phyloP scores from a whole-genome alignment of 257 asterid species.

The Nicotiana attenuata region DNA sequence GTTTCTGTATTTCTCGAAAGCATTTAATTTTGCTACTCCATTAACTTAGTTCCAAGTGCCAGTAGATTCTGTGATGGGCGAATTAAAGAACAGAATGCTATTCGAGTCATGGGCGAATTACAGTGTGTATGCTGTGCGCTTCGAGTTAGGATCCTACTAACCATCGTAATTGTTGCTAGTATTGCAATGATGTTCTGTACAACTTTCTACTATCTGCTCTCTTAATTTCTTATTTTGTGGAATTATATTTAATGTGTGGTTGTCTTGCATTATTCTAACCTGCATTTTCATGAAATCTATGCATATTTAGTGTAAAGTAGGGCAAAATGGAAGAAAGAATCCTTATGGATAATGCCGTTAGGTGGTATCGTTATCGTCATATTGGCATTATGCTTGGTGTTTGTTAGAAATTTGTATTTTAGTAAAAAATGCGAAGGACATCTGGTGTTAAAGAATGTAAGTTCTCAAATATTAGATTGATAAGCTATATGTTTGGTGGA shows the following conservation, averaged over 20 bases:
- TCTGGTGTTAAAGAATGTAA: too few relatives aligned
- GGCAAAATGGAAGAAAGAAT: neutral
- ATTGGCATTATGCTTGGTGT: neutral
- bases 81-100: neutral
- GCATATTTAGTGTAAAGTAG: neutral
- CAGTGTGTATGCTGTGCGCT: neutral
- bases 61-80: neutral
- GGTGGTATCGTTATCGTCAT: too few relatives aligned
- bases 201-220: too few relatives aligned
- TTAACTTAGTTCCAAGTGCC: neutral
- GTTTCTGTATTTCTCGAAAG: neutral
- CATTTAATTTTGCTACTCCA: neutral
- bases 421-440: neutral
- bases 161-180: neutral
- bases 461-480: too few relatives aligned
- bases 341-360: neutral
- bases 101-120: neutral
- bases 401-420: neutral
- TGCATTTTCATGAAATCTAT: neutral
- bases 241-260: too few relatives aligned
- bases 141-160: neutral
- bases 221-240: too few relatives aligned
- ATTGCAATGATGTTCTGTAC: too few relatives aligned
- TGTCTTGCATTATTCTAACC: neutral
- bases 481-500: too few relatives aligned